These are phyloP conservation scores for Calocybe gambosa DNA, from an alignment of 1,284 basidiomycete species.

Conservation along the genomic window DNA sequence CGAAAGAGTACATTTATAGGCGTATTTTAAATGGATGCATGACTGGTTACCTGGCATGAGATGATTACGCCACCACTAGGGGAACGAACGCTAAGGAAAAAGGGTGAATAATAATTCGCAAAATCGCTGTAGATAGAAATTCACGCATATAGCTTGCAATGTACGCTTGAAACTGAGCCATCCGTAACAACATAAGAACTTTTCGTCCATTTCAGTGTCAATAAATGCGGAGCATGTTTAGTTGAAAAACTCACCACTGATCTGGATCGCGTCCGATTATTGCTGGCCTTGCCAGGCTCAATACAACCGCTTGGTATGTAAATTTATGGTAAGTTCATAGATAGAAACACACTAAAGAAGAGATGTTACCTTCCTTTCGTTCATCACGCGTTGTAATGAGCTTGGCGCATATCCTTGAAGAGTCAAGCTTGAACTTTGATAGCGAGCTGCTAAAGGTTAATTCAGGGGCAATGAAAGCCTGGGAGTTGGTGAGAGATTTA, in stretches of 20 bases:
- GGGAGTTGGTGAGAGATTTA: not conserved
- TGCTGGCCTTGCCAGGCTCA: conserved; percentile 56
- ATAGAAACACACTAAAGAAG: not conserved
- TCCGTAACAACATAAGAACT: conserved; percentile 43
- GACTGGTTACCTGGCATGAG: conserved; percentile 57
- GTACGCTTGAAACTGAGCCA: conserved; percentile 53
- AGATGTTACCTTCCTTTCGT: conserved; percentile 49
- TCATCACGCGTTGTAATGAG: conserved; percentile 53
- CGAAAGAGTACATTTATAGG: not conserved
- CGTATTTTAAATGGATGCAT: not conserved
- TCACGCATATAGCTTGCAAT: conserved; percentile 78
- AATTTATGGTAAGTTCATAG: not conserved
- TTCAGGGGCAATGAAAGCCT: not conserved
- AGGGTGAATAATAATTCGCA: not conserved
- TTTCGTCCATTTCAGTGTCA: not conserved
- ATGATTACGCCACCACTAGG: conserved; percentile 66
- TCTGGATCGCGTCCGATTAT: conserved; percentile 62
- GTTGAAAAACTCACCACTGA: conserved; percentile 33
- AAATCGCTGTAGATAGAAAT: not conserved
- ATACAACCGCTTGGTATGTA: conserved; percentile 38
- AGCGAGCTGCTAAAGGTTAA: not conserved
- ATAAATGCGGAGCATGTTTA: not conserved
- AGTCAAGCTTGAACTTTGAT: not conserved
- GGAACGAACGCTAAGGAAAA: conserved; percentile 50
- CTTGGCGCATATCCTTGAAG: conserved; percentile 57